Base-by-base conservation (phyloP, 495 filamentous ascomycete species). In the Darksidea phi region DNA sequence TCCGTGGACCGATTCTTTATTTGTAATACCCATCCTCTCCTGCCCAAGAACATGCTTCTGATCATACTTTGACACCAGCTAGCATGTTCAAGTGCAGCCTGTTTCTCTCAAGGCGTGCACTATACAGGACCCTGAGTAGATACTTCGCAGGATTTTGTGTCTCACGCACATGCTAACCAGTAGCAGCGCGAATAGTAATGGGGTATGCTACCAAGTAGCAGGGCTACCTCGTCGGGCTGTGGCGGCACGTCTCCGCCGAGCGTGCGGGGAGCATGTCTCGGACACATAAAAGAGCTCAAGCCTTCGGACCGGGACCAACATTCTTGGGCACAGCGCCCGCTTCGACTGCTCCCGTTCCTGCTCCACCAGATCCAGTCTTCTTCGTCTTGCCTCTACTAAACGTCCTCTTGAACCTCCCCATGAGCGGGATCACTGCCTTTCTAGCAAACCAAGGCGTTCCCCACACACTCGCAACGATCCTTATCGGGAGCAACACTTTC, bases 371-470 rank as follows among this genome's bases (percentile, higher is more conserved):
- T 11, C 20, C 43, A 10, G 32, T 57, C 72, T 17, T 62, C 68
- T 51, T 62, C 75, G 28, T 60, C 59, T 54, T 66, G 11, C 56
- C 58, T 15, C 50, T 71, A 43, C 76, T 52, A 57, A 84, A 75
- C 18, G 81, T 36, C 51, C 70, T 70, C 59, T 66, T 71, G 1
- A 76, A 61, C 21, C 71, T 53, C 26, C 67, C 74, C 21, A 70
- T 74, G 6, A 79, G 41, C 7, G 82, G 80, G 6, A 78, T 75
- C 12, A 91, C 73, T 18, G 87, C 74, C 23, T 79, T 73, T 48
- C 85, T 82, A 18, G 94, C 93, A 79, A 97, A 94, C 92, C 91
- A 97, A 42, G 94, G 94, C 52, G 94, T 96, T 13, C 83, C 87
- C 89, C 87, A 94, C 24, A 95, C 78, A 73, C 92, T 95, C 13